Conservation (phyloP, 345 rosid genomes). For the Ceriops zippeliana region DNA sequence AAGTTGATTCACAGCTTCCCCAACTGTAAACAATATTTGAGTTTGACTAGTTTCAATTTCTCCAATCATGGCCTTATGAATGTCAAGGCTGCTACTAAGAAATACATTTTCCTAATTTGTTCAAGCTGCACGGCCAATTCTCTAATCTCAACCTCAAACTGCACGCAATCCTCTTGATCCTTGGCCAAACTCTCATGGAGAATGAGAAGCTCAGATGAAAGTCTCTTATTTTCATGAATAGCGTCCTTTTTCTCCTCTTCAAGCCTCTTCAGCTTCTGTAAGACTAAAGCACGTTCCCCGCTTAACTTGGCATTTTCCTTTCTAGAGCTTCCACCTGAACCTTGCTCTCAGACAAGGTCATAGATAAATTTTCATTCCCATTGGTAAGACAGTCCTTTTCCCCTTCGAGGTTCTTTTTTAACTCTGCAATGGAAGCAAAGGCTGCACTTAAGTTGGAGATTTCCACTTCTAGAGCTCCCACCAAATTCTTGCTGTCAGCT, state of each 20-base stretch:
- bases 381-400: conserved; percentile 34
- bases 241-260: conserved; percentile 50
- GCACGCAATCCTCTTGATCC: conserved; percentile 35
- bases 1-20: conserved; percentile 27
- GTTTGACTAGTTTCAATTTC: conserved; percentile 34
- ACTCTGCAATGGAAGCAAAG: conserved; percentile 23
- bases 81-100: conserved; percentile 40
- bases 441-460: conserved; percentile 36
- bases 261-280: conserved; percentile 48
- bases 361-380: conserved; percentile 41
- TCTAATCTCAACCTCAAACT: conserved; percentile 42
- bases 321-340: conserved; percentile 40
- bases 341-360: conserved; percentile 45
- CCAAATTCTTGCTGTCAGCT: conserved; percentile 46
- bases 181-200: conserved; percentile 48
- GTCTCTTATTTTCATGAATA: conserved; percentile 48
- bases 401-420: conserved; percentile 19
- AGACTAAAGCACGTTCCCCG: conserved; percentile 36
- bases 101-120: conserved; percentile 47
- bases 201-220: conserved; percentile 48
- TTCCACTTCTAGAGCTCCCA: conserved; percentile 53
- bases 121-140: conserved; percentile 42
- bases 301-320: conserved; percentile 49
- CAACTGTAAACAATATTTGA: conserved; percentile 22
- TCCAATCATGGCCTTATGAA: conserved; percentile 33